Evolutionary conservation across 148 eudicot species (phyloP), one percentile per base, ranked within the genome.

Genomic region (Chenopodium album): DNA sequence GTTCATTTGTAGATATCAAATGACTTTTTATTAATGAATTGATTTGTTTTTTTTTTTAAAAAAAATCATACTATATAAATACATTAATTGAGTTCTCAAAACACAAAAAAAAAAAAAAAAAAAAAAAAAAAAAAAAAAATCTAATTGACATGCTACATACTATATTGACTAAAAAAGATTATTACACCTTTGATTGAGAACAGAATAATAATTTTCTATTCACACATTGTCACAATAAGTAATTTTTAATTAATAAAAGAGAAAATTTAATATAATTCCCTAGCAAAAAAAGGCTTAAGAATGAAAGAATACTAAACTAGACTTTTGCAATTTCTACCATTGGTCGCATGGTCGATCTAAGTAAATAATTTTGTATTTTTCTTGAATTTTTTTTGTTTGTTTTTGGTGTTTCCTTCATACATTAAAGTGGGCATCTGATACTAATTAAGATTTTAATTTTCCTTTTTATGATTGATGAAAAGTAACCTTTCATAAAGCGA

Each of bases 321-420:
- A 47, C 56, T 14, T 22, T 23, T n/a, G 34, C 20, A 73, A 23
- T 9, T 41, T 41, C 44, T 41, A 41, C 44, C 8, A 41, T 41
- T 41, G 44, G 44, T 41, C 8, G 44, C 44, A 41, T 23, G 32
- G 56, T 73, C 60, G 59, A 34, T 47, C 16, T 37, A 41, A 74
- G 63, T 74, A 74, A 26, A 23, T 52, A 52, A 11, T 73, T 73
- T 73, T 41, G 60, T 73, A 41, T n/a, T 22, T 48, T 73, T 73
- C 76, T 26, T 20, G 7, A n/a, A 73, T 10, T 16, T 41, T 9
- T 48, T 74, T 48, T 74, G 77, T 74, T 74, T 74, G 63, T 4
- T 74, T 74, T 2, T n/a, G n/a, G 28, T 37, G 28, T 28, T 48
- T 74, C 60, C 22, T 74, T 52, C n/a, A 1, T 74, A 50, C 7